These are phyloP conservation scores for Quillaja saponaria DNA, from an alignment of 306 rosid genomes.

Conservation along the genomic window DNA sequence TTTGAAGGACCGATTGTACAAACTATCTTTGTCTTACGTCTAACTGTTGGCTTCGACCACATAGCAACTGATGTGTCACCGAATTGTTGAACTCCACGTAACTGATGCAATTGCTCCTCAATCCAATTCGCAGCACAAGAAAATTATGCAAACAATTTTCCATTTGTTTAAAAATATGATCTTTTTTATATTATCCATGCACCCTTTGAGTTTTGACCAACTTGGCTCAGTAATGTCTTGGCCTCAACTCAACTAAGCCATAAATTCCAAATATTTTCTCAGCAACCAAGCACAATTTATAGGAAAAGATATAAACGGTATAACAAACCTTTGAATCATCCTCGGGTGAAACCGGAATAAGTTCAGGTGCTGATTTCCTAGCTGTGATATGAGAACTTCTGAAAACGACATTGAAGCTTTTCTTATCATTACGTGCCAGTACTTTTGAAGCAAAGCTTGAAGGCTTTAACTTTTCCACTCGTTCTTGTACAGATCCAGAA, in stretches of 20 bases:
- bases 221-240: not conserved
- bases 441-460: conserved; percentile 40
- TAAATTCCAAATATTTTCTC: not conserved
- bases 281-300: not conserved
- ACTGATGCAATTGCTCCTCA: conserved; percentile 55
- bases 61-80: conserved; percentile 62
- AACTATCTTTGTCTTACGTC: conserved; percentile 93
- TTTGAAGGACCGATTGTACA: conserved; percentile 98
- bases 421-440: conserved; percentile 26
- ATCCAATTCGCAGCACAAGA: conserved; percentile 40
- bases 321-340: conserved; percentile 68
- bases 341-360: conserved; percentile 75
- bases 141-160: not conserved
- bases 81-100: conserved; percentile 54
- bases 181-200: no score
- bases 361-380: conserved; percentile 57
- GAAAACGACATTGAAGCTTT: conserved; percentile 9
- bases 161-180: no score
- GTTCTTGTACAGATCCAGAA: conserved; percentile 47
- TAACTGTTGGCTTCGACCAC: conserved; percentile 83
- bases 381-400: conserved; percentile 46
- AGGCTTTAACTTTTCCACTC: conserved; percentile 51
- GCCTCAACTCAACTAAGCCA: not conserved
- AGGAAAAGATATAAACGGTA: conserved; percentile 1
- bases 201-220: not conserved